Evolutionary conservation across 2,329 filamentous ascomycete genomes (phyloP).

Genomic region (Cytospora mali): DNA sequence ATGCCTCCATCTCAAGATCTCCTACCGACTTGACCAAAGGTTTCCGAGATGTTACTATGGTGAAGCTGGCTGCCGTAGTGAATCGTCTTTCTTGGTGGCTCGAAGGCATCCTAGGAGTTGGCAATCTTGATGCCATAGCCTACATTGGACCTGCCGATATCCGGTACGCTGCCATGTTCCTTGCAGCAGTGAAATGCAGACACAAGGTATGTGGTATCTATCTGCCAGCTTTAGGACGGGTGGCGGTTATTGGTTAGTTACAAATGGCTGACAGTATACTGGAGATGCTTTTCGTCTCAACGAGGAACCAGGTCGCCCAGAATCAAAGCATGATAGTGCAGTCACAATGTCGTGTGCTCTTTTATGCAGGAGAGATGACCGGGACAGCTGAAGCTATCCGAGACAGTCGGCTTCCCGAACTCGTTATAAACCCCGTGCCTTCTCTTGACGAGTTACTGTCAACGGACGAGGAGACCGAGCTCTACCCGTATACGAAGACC

Average conservation of each 20-base stretch:
- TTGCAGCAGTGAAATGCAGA: background rate
- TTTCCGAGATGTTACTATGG: background rate
- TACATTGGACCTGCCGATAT: background rate
- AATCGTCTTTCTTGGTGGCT: background rate
- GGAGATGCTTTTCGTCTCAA: background rate
- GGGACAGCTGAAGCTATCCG: background rate
- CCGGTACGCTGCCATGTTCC: background rate
- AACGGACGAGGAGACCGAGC: background rate
- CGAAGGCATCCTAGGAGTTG: background rate
- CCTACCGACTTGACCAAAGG: background rate
- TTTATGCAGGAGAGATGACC: background rate
- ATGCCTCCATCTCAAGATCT: background rate
- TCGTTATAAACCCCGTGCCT: background rate
- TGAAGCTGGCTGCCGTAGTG: background rate
- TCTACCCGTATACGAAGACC: background rate
- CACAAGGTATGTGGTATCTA: background rate
- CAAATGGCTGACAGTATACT: background rate
- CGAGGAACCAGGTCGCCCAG: background rate
- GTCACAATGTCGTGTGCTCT: background rate
- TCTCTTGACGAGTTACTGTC: background rate
- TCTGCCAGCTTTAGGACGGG: background rate
- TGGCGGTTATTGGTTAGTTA: too few species aligned
- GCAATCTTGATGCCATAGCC: background rate
- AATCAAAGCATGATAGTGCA: background rate
- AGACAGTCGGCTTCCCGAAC: background rate